Evolutionary conservation across 306 rosid genomes (phyloP).

Genomic region (Gynostemma pentaphyllum): DNA sequence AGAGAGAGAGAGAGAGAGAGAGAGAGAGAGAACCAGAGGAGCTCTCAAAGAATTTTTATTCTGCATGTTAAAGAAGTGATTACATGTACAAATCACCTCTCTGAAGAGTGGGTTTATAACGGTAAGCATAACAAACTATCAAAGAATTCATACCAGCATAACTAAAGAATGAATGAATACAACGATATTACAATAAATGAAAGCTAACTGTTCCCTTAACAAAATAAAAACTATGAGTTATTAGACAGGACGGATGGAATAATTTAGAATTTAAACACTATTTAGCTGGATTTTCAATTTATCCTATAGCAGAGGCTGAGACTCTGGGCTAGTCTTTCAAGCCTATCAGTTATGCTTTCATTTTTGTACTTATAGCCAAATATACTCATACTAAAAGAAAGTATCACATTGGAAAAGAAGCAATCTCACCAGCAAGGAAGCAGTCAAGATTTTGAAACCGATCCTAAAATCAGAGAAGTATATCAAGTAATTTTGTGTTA

Average conservation of each 20-base stretch:
- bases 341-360: background rate
- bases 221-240: background rate
- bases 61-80: no score
- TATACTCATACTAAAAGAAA: slow-evolving; percentile 4
- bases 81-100: no score
- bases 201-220: no score
- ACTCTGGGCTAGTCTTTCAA: background rate
- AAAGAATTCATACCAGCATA: no score
- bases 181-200: no score
- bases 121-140: no score
- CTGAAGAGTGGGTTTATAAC: no score
- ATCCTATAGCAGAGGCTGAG: background rate
- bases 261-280: background rate
- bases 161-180: no score
- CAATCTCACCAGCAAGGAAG: slow-evolving; percentile 82
- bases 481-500: slow-evolving; percentile 26
- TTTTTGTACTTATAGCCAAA: background rate
- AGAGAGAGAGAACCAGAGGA: no score
- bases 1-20: no score
- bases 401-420: slow-evolving; percentile 1
- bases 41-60: no score
- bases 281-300: background rate
- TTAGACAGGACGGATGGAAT: background rate
- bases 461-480: slow-evolving; percentile 46
- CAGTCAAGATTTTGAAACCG: slow-evolving; percentile 93